Base-by-base conservation (phyloP, 345 rosid genomes). In the Linum usitatissimum region DNA sequence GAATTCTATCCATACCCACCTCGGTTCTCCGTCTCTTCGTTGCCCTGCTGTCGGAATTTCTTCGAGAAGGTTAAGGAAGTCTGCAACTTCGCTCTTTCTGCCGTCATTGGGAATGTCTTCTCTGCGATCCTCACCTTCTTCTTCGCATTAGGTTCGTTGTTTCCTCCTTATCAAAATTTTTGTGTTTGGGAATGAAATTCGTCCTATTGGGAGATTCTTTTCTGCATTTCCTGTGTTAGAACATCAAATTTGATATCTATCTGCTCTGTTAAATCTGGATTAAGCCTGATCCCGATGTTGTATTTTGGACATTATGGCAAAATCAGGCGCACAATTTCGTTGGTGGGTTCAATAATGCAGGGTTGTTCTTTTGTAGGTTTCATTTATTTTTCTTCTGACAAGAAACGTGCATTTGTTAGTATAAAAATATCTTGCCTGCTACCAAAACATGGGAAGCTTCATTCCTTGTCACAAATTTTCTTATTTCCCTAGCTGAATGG, bases 111-210 rank as follows among this genome's bases (percentile, higher is more conserved):
- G 20, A 90, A 84, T 76, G 73, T 93, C 31, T 76, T 90, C 84
- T 90, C 95, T 7, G 97, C 97, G 58, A 81, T 93, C 83, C 81
- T 93, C 75, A 93, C 97, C 66, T 93, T 87, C 84, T 86, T 90
- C 85, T 93, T 93, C 75, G 97, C 99, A 0, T 71, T 87, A 73
- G 99, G 99, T 93, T 75, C 4, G 94, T 76, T 5, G 9, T 5
- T 40, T 38, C 3, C 38, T 18, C 60, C 51, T 28, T 53, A 6
- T 15, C 28, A 23, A 23, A 23, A 23, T 1, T 23, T 23, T 23
- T 40, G 48, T 12, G 8, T 12, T 40, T 7, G 48, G 48, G 13
- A 40, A 40, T 40, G 48, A 40, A 40, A 12, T 7, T 40, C 13
- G 13, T 40, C 10, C 55, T 19, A 1, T 62, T 49, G 57, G 58